Evolutionary conservation across 2,329 filamentous ascomycete genomes (phyloP), one percentile per base, ranked within the genome.

Genomic region (Leptographium flavum): DNA sequence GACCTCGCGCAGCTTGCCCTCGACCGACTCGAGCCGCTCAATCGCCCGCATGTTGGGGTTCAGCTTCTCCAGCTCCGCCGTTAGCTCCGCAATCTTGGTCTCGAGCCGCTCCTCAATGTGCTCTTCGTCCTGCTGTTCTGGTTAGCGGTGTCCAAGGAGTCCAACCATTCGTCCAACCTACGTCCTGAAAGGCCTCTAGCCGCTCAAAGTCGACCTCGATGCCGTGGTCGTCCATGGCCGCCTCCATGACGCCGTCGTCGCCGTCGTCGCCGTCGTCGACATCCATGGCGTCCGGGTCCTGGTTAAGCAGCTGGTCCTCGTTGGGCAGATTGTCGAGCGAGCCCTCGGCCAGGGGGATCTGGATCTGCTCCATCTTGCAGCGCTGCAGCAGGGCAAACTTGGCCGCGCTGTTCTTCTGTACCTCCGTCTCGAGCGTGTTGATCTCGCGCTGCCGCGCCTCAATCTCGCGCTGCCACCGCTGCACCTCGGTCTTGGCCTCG

Each of bases 41-140:
- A 88, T 87, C 9, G 90, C 92, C 55, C 90, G 86, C 78, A 94
- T 93, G 62, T 98, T 96, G 23, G 92, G 92, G 50, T 92, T 88
- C 62, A 96, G 81, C 63, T 94, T 94, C 58, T 94, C 87, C 19
- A 98, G 76, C 54, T 94, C 85, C 28, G 73, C 68, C 38, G 80
- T 79, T 10, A 98, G 71, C 25, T 73, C 72, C 19, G 74, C 70
- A 52, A 98, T 87, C 56, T 79, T 81, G 45, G 94, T 85, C 44
- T 83, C 76, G 2, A 98, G 71, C 47, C 74, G 72, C 39, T 84
- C 77, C 57, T 95, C 90, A 22, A 82, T 66, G 49, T 79, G 76
- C 17, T 80, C 70, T 3, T 41, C 31, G 37, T 44, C 42, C 17
- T 35, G 83, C 56, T 81, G 73, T 15, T 2, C n/a, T n/a, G n/a